Percentiles rank a stretch among this genome's conserved stretches.
phyloP scores from a whole-genome alignment of 495 filamentous ascomycete genomes.

The Melanomma pulvis-pyrius region DNA sequence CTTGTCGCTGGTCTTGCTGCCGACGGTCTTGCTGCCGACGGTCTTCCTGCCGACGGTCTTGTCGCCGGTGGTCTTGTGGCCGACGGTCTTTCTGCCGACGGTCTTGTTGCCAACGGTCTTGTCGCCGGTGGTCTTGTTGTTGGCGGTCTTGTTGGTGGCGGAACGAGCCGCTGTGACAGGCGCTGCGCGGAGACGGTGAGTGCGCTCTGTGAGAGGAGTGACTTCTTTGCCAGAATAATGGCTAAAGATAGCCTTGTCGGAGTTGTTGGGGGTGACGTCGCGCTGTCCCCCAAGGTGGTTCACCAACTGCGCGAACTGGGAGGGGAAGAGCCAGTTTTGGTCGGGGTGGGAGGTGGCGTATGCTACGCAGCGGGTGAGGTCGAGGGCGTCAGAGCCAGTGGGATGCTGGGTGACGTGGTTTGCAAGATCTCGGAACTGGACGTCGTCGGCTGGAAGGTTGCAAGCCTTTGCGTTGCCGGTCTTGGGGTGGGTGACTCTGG shows the following conservation, averaged over 20 bases:
- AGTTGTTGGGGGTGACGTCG: neutral
- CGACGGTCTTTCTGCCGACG: too few relatives aligned
- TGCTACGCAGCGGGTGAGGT: constrained; percentile 19
- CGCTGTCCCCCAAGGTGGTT: constrained; percentile 8
- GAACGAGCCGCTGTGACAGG: neutral
- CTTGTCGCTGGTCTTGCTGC: too few relatives aligned
- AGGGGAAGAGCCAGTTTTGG: constrained; percentile 11
- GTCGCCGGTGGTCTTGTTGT: too few relatives aligned
- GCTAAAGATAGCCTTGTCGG: neutral
- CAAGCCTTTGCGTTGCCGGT: neutral
- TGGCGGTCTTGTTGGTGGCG: too few relatives aligned
- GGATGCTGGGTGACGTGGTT: constrained; percentile 9
- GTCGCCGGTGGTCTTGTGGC: too few relatives aligned
- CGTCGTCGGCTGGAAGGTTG: neutral
- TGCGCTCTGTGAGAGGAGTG: neutral
- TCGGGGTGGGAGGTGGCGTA: constrained; percentile 4
- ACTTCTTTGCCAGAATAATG: neutral
- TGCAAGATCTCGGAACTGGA: neutral
- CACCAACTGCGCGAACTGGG: constrained; percentile 13
- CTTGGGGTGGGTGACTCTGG: constrained; percentile 6
- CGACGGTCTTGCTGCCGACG: too few relatives aligned
- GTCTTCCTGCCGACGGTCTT: too few relatives aligned
- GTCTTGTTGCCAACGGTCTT: too few relatives aligned
- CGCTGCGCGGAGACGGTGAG: neutral
- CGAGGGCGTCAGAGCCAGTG: constrained; percentile 16